These are phyloP conservation scores for Hamigera avellanea DNA, from an alignment of 495 filamentous ascomycete species.

Conservation along the genomic window DNA sequence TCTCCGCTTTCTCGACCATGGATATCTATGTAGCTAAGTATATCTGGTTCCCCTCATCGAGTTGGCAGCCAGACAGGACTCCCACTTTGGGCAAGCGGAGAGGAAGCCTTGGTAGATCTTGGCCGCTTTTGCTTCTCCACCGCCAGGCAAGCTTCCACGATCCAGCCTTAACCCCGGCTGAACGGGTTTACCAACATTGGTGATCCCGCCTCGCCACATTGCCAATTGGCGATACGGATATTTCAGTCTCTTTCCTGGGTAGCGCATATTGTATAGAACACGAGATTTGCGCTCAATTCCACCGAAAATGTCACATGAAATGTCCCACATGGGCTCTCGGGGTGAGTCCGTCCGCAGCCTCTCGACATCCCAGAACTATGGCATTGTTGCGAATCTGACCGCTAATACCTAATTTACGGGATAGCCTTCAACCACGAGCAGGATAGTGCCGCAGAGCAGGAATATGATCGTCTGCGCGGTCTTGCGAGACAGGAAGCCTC, in stretches of 20 bases:
- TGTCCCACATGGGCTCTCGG: conserved; percentile 50
- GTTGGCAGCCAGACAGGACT: too few species aligned
- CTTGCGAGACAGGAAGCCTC: conserved; percentile 68
- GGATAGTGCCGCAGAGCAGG: conserved; percentile 56
- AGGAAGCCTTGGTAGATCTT: too few species aligned
- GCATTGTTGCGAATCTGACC: conserved; percentile 4
- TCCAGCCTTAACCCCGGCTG: too few species aligned
- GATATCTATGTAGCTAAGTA: too few species aligned
- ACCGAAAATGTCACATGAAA: conserved; percentile 43
- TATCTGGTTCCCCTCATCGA: too few species aligned
- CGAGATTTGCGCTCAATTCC: background rate
- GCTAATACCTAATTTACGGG: background rate
- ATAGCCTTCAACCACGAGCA: conserved; percentile 73
- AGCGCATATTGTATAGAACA: background rate
- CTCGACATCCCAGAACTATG: background rate
- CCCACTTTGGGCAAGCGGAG: too few species aligned
- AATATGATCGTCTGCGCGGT: conserved; percentile 85
- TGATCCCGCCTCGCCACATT: too few species aligned
- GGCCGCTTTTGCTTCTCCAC: too few species aligned
- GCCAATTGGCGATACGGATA: background rate
- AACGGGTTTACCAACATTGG: too few species aligned
- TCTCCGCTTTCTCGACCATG: too few species aligned
- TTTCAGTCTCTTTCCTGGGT: conserved; percentile 3
- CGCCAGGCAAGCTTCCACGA: too few species aligned
- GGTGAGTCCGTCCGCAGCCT: conserved; percentile 28